These are phyloP conservation scores for Coccomyxa sp. DNA, from an alignment of 139 green algal genomes.

Conservation along the genomic window DNA sequence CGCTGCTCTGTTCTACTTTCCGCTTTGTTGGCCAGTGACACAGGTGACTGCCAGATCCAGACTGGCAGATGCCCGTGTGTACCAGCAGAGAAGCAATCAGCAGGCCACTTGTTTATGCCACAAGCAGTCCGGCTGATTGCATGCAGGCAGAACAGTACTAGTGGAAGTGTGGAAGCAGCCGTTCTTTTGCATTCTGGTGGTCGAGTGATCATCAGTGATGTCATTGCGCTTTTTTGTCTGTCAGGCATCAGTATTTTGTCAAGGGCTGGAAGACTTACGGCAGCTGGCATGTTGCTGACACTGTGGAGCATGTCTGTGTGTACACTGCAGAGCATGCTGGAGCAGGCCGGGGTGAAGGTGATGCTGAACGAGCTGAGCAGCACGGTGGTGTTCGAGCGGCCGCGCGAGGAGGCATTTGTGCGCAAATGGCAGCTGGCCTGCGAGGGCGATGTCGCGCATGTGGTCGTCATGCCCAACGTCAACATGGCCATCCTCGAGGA, in stretches of 20 bases:
- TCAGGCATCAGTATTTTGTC: too few species aligned
- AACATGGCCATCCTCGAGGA: slow-evolving; percentile 82
- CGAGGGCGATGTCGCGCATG: slow-evolving; percentile 87
- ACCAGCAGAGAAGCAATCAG: not conserved
- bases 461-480: slow-evolving; percentile 98
- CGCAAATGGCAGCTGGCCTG: slow-evolving; percentile 96
- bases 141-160: too few species aligned
- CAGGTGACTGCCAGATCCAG: not conserved
- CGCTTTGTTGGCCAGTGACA: not conserved
- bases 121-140: too few species aligned
- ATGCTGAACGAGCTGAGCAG: slow-evolving; percentile 93
- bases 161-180: too few species aligned
- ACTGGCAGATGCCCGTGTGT: not conserved
- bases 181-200: too few species aligned
- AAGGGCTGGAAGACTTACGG: too few species aligned
- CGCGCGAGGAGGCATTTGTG: slow-evolving; percentile 77
- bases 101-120: not conserved
- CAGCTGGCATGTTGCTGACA: not conserved
- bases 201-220: too few species aligned
- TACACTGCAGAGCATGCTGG: slow-evolving; percentile 55
- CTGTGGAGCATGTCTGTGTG: not conserved
- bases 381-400: slow-evolving; percentile 94
- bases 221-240: too few species aligned
- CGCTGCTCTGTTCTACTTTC: too few species aligned
- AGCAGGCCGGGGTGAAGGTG: slow-evolving; percentile 62